Evolutionary conservation across 805 yeast species (phyloP), one percentile per base, ranked within the genome.

Genomic region (Candida dajiaensis): DNA sequence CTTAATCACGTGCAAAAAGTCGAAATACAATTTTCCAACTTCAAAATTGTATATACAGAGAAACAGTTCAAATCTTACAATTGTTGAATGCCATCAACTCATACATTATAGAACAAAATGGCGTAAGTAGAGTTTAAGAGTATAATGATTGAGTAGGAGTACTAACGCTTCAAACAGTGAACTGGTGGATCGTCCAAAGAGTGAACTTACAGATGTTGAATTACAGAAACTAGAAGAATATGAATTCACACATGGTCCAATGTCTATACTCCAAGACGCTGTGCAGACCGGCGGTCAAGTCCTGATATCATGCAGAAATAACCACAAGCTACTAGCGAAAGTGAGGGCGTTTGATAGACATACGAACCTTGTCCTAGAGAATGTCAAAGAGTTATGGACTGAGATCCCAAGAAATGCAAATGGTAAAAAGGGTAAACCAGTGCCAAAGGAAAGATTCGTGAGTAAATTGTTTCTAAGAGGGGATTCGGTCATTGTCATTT

Each of bases 261-360:
- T 94, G 74, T 80, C 92, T 4, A 73, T 94, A 23, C 76, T 94
- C n/a, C 88, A 89, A 54, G 81, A 82, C 40, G 89, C 98, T 0
- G 84, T 89, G 37, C 76, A 81, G 50, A 76, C 80, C 45, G 82
- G 81, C 43, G 76, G 85, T 2, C 88, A 89, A 22, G 88, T 94
- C 5, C 77, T 94, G 48, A 85, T 94, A 50, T 87, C 96, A 19
- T 78, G 95, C 50, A 77, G 99, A 60, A 94, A 94, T 64, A 90
- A 92, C 65, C 97, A 90, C 62, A 94, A 94, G 66, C 73, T 94
- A 37, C 76, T 94, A 26, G 96, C 90, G 2, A 80, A 87, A 54
- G 94, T 94, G 43, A 86, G 86, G 60, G 97, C 98, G 0, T 94
- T 89, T 65, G 99, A 94, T 64, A 81, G 96, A 61, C 99, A 94